Evolutionary conservation across 768 basidiomycete species (phyloP), one percentile per base, ranked within the genome.

Genomic region (Mycena sanguinolenta): DNA sequence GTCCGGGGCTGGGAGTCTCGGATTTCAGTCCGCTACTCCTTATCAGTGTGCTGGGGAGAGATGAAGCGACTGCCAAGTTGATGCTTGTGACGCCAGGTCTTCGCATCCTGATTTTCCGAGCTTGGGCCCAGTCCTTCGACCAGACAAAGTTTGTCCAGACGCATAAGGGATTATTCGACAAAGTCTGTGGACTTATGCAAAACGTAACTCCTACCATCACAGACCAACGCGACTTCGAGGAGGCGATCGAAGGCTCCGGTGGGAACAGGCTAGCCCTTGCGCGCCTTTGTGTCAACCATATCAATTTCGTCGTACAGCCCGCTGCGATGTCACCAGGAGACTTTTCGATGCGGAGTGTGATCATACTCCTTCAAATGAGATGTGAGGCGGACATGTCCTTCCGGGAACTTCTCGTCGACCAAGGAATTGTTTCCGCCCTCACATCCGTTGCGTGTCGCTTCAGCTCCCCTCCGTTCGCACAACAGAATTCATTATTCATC

Each of bases 211-310:
- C 34, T 2, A 8, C 12, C 53, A 53, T 55, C 53, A 34, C 53
- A 30, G 53, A 55, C 10, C 30, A 55, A 8, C 53, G 17, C 21
- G 19, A 55, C 10, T 55, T 55, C 53, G 53, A 32, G 32, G 53
- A 55, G 53, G 53, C 53, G 53, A 34, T 55, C n/a, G 53, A 55
- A n/a, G 53, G 53, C 30, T 19, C 53, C 21, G 53, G 53, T 55
- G 53, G 53, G 21, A 55, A 4, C 30, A 32, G 7, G 1, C 1
- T 13, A 16, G 4, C 9, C 21, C 53, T 55, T 55, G 32, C 53
- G 21, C 32, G 53, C 30, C 53, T 55, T 34, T 19, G 21, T 13
- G 53, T 55, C 53, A n/a, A 34, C 53, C 53, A 55, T 10, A n/a
- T 55, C 53, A 32, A 55, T 8, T 55, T 30, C n/a, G 53, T 34